Conservation (phyloP, 106 monocot species). For the Platanthera zijinensis region DNA sequence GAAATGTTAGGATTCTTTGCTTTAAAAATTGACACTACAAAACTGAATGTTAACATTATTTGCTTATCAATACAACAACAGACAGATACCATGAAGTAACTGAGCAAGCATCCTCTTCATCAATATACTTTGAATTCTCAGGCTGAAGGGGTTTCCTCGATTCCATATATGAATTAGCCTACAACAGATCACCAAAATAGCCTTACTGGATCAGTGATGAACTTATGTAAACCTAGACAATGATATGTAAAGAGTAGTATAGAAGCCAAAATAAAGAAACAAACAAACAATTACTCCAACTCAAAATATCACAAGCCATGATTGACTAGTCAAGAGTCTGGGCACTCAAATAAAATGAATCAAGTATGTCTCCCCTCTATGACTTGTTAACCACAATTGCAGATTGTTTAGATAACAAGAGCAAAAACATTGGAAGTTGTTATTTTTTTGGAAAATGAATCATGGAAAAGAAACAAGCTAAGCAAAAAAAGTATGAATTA, state of each 20-base stretch:
- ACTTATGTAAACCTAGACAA: neutral
- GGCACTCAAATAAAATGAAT: neutral
- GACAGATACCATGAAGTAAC: conserved; percentile 80
- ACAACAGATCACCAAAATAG: neutral
- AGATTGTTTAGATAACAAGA: neutral
- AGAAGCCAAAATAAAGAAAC: neutral
- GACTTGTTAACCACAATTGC: neutral
- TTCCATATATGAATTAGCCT: neutral
- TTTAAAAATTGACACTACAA: neutral
- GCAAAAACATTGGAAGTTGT: neutral
- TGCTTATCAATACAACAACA: neutral
- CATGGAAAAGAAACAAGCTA: neutral
- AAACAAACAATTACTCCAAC: neutral
- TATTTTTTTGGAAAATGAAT: neutral
- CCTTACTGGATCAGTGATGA: neutral
- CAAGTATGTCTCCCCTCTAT: neutral
- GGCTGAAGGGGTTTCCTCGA: conserved; percentile 46
- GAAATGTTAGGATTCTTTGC: conserved; percentile 1
- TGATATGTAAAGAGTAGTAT: neutral
- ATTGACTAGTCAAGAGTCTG: neutral
- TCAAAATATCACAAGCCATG: neutral
- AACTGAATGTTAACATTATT: neutral
- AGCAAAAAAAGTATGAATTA: neutral
- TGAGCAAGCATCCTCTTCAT: conserved; percentile 66
- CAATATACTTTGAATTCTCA: conserved; percentile 30